phyloP scores from a whole-genome alignment of 805 yeast species.

The Sungouiozyma intestinalis region DNA sequence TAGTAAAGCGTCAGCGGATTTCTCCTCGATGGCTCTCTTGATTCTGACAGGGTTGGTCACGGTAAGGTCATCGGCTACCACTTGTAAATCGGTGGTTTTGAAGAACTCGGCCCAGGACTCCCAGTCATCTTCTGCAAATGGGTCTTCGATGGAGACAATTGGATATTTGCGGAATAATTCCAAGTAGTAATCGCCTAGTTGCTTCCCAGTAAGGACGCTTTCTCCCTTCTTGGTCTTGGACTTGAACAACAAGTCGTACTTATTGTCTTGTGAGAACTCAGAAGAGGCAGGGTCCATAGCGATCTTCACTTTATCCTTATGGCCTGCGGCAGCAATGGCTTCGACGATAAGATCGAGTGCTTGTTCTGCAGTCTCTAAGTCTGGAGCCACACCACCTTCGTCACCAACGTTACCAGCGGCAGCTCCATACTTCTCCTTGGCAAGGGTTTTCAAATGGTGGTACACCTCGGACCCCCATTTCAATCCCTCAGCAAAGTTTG shows the following conservation, averaged over 20 bases:
- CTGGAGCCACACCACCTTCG: conserved; percentile 99
- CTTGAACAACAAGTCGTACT: conserved; percentile 96
- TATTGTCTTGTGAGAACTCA: conserved; percentile 92
- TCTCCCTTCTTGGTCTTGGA: conserved; percentile 82
- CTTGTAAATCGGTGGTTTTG: conserved; percentile 64
- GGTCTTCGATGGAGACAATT: conserved; percentile 96
- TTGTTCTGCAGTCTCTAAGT: conserved; percentile 86
- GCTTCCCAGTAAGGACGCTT: conserved; percentile 80
- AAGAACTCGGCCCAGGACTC: conserved; percentile 89
- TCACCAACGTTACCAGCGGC: conserved; percentile 99
- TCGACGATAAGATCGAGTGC: conserved; percentile 86
- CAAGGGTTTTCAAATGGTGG: conserved; percentile 84
- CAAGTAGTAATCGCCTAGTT: conserved; percentile 76
- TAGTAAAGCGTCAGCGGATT: conserved; percentile 86
- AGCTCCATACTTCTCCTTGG: conserved; percentile 91
- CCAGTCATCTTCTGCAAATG: conserved; percentile 99
- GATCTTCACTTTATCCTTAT: conserved; percentile 82
- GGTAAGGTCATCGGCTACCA: conserved; percentile 96
- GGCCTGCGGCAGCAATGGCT: conserved; percentile 89
- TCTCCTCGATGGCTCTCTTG: conserved; percentile 89
- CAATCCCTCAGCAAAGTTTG: conserved; percentile 84
- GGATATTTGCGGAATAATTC: conserved; percentile 80
- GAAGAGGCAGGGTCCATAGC: conserved; percentile 96
- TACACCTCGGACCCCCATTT: conserved; percentile 96
- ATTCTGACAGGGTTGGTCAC: conserved; percentile 96